Base-by-base conservation (phyloP, 2,329 filamentous ascomycete species). In the Aspergillus unguis region DNA sequence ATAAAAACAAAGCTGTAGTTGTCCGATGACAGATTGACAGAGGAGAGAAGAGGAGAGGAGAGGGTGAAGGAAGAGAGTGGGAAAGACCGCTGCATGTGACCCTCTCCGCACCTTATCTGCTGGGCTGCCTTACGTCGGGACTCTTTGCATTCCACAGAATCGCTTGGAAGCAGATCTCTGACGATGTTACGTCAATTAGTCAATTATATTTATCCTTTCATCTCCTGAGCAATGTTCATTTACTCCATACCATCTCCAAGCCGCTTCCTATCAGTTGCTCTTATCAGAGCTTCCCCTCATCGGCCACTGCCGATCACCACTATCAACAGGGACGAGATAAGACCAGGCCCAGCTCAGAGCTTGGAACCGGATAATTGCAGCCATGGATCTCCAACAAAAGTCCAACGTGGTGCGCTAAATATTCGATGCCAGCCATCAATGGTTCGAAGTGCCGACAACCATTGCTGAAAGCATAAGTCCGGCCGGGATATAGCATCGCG, bases 91-190 rank as follows among this genome's bases (percentile, higher is more conserved):
- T 52, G 50, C 54, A 56, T 53, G 51, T 53, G 51, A 53, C 51
- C n/a, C 23, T 58, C 65, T 62, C 65, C 65, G 65, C 65, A 67
- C 57, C 56, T 65, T 65, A 65, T 65, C 61, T 53, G 49, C 49
- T 38, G 41, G 45, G 49, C 49, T 32, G 48, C 48, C 42, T 50
- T 50, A 45, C 48, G 41, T 44, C 26, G 40, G 40, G 40, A 44
- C 47, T 26, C 38, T 40, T 11, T 43, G 36, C 38, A 49, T 49
- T 25, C 38, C 31, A 43, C 37, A n/a, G 17, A 4, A 31, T 44
- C 41, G 23, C 42, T 17, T 17, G 17, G 17, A 17, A 17, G 17
- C 17, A 17, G 17, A 17, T 17, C 17, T 17, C 17, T 17, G 17
- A 17, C 17, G 17, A 42, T 42, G 37, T n/a, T 33, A 35, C 46